Conservation (phyloP, 1,139 yeast genomes). For the Debaryomycetaceae sp. region DNA sequence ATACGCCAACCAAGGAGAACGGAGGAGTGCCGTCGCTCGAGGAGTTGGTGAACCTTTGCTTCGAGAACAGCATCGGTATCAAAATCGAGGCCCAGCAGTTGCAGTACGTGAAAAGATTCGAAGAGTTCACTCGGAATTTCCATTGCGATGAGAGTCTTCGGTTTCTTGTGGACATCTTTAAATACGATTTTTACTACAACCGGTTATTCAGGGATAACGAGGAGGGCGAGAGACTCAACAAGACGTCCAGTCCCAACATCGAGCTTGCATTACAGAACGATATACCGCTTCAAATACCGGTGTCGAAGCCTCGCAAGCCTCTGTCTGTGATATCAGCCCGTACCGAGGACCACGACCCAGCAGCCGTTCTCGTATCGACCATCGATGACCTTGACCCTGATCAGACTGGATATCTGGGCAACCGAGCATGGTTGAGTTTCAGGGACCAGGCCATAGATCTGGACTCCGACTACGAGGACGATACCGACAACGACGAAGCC, state of each 20-base stretch:
- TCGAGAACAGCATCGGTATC: slow-evolving; percentile 18
- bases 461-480: slow-evolving; percentile 60
- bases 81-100: slow-evolving; percentile 12
- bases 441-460: slow-evolving; percentile 33
- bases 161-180: slow-evolving; percentile 44
- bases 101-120: slow-evolving; percentile 18
- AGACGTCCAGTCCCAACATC: slow-evolving; percentile 12
- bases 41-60: slow-evolving; percentile 25
- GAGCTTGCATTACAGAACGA: neutral
- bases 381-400: slow-evolving; percentile 29
- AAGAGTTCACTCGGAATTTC: slow-evolving; percentile 16
- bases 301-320: neutral
- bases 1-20: neutral
- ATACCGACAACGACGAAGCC: slow-evolving; percentile 6
- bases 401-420: slow-evolving; percentile 1
- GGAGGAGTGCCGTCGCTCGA: slow-evolving; percentile 13
- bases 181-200: slow-evolving; percentile 37
- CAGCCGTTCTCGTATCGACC: slow-evolving; percentile 27
- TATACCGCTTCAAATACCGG: neutral
- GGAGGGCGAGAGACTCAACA: slow-evolving; percentile 12
- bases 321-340: slow-evolving; percentile 8
- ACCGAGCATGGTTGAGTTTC: slow-evolving; percentile 26
- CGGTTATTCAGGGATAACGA: slow-evolving; percentile 10
- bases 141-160: slow-evolving; percentile 48
- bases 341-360: slow-evolving; percentile 23